Evolutionary conservation across 2,329 filamentous ascomycete species (phyloP).

Genomic region (Cordyceps cicadae): DNA sequence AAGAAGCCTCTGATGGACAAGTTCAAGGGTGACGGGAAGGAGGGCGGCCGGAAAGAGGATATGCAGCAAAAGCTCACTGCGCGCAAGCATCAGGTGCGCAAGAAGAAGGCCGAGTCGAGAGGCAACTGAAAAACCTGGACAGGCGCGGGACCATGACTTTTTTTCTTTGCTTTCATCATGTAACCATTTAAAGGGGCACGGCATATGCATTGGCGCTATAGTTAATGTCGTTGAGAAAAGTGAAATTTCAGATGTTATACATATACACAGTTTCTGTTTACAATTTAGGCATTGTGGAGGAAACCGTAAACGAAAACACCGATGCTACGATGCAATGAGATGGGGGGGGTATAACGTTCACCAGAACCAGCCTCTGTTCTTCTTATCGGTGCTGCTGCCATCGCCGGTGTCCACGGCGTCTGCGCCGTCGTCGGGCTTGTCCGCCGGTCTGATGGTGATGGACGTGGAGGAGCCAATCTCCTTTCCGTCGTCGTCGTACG

Average conservation of each 20-base stretch:
- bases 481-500: slow-evolving; percentile 32
- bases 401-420: slow-evolving; percentile 1
- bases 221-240: background rate
- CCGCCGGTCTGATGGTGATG: slow-evolving; percentile 24
- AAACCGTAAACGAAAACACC: background rate
- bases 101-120: slow-evolving; percentile 48
- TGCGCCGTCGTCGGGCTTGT: slow-evolving; percentile 13
- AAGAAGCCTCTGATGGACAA: slow-evolving; percentile 14
- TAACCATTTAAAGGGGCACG: background rate
- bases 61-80: slow-evolving; percentile 70
- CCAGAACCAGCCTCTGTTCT: slow-evolving; percentile 8
- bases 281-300: background rate
- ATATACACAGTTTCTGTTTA: background rate
- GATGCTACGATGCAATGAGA: too few species aligned
- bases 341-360: background rate
- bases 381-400: background rate
- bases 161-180: slow-evolving; percentile 7
- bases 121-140: slow-evolving; percentile 18
- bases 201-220: slow-evolving; percentile 8
- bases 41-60: slow-evolving; percentile 40
- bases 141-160: background rate
- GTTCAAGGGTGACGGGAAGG: slow-evolving; percentile 23
- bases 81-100: slow-evolving; percentile 72
- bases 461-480: slow-evolving; percentile 31
- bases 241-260: background rate